Conservation (phyloP, 306 rosid genomes). For the Potentilla sterilis region DNA sequence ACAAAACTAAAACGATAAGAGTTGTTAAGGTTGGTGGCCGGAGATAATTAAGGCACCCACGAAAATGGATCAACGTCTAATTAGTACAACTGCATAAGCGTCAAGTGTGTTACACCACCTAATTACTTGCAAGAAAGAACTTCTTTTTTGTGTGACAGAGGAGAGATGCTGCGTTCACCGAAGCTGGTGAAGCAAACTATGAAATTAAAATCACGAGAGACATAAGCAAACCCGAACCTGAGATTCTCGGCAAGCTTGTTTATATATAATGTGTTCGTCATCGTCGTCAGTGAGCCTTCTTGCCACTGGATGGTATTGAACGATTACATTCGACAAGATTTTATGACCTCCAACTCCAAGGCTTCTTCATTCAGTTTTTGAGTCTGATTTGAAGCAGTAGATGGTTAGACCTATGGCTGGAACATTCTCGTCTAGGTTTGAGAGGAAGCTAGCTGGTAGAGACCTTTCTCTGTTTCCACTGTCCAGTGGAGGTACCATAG, state of each 20-base stretch:
- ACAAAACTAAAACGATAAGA: neutral
- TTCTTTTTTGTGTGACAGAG: neutral
- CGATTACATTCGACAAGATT: conserved; percentile 42
- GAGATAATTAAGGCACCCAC: neutral
- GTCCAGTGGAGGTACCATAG: conserved; percentile 39
- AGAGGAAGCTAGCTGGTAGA: conserved; percentile 43
- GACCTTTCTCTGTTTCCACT: conserved; percentile 55
- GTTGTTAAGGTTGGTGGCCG: neutral
- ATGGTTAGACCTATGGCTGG: conserved; percentile 54
- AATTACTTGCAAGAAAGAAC: neutral
- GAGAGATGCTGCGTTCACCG: no score
- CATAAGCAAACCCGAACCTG: neutral
- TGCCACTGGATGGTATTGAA: neutral
- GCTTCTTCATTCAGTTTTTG: conserved; percentile 55
- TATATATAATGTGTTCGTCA: neutral
- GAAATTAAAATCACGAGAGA: no score
- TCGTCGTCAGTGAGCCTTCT: neutral
- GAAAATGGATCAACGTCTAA: neutral
- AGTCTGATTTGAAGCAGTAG: conserved; percentile 50
- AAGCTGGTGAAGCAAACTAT: no score
- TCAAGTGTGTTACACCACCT: neutral
- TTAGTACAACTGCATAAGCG: neutral
- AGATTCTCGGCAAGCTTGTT: neutral
- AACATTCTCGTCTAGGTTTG: conserved; percentile 71
- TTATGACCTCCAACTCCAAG: conserved; percentile 27